Base-by-base conservation (phyloP, 805 yeast genomes). In the Pichia phayaonensis region DNA sequence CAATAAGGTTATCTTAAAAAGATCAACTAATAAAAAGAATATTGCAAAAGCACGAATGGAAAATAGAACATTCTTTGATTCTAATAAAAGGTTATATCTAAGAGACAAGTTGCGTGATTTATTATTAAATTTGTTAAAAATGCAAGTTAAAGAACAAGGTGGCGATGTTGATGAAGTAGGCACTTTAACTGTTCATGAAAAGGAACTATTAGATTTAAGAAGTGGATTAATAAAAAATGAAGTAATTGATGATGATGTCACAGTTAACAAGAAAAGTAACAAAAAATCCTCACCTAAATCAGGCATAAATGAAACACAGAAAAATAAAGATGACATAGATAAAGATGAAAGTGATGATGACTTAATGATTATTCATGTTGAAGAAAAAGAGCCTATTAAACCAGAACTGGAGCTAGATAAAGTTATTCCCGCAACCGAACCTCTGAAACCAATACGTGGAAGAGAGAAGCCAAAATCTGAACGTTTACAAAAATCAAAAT, bases 121-220 rank as follows among this genome's bases (percentile, higher is more conserved):
- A 7, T 47, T 68, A 31, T 34, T 68, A 10, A 44, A 56, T 2
- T 47, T 66, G 18, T 54, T 68, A 36, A 61, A 55, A 45, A 43
- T 55, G 8, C 71, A 68, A 48, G 66, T 65, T 1, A 44, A 46
- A 15, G 38, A 20, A 12, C 40, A 43, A 2, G 67, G 67, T 2
- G 62, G 58, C 12, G 63, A 63, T 54, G 40, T 48, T 6, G 50
- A 58, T 13, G 48, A 45, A 23, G 48, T 67, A 34, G 70, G 70
- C 1, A 34, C 15, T 20, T 45, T 47, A 10, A 42, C 50, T 21
- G 49, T 49, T 8, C 38, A 45, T 40, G 44, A 48, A 22, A 40
- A 49, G 41, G 42, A 16, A 26, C 7, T 52, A 13, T 23, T 22
- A n/a, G 36, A 46, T 10, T 39, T 36, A 15, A 27, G 46, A 21